These are phyloP conservation scores for Periconia digitata DNA, from an alignment of 2,329 filamentous ascomycete species.

Conservation along the genomic window DNA sequence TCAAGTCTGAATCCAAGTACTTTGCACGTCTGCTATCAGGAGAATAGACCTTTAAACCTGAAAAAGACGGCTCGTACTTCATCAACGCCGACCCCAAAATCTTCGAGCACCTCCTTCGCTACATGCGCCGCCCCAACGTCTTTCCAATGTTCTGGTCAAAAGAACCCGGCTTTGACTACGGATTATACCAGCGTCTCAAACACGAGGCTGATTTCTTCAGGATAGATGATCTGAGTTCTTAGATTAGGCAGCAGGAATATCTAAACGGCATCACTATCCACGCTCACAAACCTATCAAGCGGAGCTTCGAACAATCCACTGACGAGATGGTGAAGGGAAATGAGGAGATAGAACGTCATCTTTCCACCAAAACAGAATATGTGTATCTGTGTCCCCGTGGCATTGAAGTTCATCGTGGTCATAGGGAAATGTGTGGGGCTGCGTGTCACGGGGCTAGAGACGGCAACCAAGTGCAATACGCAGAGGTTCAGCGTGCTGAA, in stretches of 20 bases:
- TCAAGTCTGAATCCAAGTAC: not conserved
- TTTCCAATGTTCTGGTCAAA: conserved; percentile 40
- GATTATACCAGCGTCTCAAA: conserved; percentile 34
- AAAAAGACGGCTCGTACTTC: conserved; percentile 39
- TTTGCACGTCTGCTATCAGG: conserved; percentile 1
- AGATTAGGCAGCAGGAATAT: conserved; percentile 32
- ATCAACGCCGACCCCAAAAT: conserved; percentile 41
- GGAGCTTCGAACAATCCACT: not conserved
- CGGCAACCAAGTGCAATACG: conserved; percentile 5
- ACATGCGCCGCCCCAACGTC: conserved; percentile 19
- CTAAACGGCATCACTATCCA: conserved; percentile 19
- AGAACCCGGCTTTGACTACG: conserved; percentile 34
- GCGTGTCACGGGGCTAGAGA: conserved; percentile 5
- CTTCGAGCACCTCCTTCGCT: conserved; percentile 31
- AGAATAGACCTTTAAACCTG: conserved; percentile 5
- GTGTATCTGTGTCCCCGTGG: conserved; percentile 19
- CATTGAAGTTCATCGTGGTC: conserved; percentile 12
- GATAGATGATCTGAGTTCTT: conserved; percentile 29
- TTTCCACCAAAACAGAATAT: not conserved
- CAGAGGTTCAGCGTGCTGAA: conserved; percentile 8
- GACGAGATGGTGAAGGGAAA: not conserved
- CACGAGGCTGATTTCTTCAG: conserved; percentile 40
- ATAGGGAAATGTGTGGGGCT: conserved; percentile 6
- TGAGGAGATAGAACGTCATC: conserved; percentile 1
- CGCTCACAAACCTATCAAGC: not conserved